Base-by-base conservation (phyloP, 2,329 filamentous ascomycete species). In the Pseudogymnoascus sp. region DNA sequence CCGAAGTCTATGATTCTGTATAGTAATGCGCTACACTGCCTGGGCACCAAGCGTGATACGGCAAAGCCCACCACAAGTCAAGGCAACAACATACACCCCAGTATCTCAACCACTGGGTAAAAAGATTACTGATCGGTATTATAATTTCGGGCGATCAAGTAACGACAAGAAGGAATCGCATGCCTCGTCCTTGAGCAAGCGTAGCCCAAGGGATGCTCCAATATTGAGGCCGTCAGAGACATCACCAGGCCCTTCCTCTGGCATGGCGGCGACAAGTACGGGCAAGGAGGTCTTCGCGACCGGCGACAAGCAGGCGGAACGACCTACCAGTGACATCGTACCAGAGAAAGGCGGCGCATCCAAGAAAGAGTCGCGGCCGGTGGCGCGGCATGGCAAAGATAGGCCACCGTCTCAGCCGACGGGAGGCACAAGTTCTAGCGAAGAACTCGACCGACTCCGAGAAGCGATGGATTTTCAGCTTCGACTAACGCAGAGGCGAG, bases 401-500 rank as follows among this genome's bases (percentile, higher is more conserved):
- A 21, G 45, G 45, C 28, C 45, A 9, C 13, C 19, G 64, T 65
- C 34, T 55, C 63, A 6, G 67, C 65, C 33, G 39, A 39, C 21
- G 48, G 34, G 23, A 39, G 75, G 76, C 66, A 77, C 74, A 68
- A 75, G 72, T 73, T 75, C 75, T 63, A 21, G 39, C 37, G 59
- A 61, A 58, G 70, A 71, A 58, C 60, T 71, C 7, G 68, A 71
- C 55, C 66, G 69, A 13, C 59, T 71, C 21, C 63, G 69, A 41
- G 65, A 65, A 33, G 69, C 69, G 28, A 67, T 72, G 65, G 67
- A 71, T 65, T 68, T 70, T 38, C 77, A 81, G 66, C 70, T 76
- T 62, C 79, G 80, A 67, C 74, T 85, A 59, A 79, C 74, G 63
- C 80, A 83, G 66, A 83, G 85, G 60, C 76, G 82, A 59, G 80